Percentiles rank a stretch among this genome's conserved stretches.
Conservation (phyloP, 345 rosid species). For the Heritiera fomes region DNA sequence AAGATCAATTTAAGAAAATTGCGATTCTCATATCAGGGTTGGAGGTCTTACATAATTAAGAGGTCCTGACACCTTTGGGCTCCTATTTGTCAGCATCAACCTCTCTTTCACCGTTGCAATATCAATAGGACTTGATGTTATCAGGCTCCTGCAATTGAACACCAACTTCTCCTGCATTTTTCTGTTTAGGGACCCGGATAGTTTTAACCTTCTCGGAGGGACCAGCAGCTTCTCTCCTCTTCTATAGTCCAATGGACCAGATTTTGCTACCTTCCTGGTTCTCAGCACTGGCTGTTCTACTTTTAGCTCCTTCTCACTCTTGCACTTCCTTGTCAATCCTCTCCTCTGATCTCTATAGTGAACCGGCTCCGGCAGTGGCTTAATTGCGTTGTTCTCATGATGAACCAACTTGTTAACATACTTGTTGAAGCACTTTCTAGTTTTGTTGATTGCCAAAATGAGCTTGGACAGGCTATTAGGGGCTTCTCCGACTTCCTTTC, state of each 20-base stretch:
- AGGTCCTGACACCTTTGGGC: constrained; percentile 53
- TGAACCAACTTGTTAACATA: constrained; percentile 42
- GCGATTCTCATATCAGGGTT: too few relatives aligned
- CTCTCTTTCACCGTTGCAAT: constrained; percentile 33
- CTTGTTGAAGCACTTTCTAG: constrained; percentile 48
- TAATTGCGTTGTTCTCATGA: constrained; percentile 32
- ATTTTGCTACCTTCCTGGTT: constrained; percentile 49
- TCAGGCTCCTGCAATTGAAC: constrained; percentile 46
- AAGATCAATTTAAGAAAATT: too few relatives aligned
- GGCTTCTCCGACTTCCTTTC: constrained; percentile 39
- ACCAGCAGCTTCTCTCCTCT: constrained; percentile 37
- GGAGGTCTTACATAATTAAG: constrained; percentile 38
- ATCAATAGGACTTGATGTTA: constrained; percentile 40
- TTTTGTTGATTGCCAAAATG: constrained; percentile 38
- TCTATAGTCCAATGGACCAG: constrained; percentile 66
- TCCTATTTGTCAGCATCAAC: constrained; percentile 27
- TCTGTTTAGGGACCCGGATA: constrained; percentile 69
- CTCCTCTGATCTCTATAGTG: constrained; percentile 27
- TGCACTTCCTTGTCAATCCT: constrained; percentile 35
- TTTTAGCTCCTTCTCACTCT: constrained; percentile 36
- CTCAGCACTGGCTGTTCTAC: constrained; percentile 31
- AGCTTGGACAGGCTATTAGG: constrained; percentile 40
- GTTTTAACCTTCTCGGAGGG: constrained; percentile 33
- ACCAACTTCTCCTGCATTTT: constrained; percentile 53
- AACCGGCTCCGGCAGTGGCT: constrained; percentile 34